phyloP scores from a whole-genome alignment of 2,329 filamentous ascomycete species.

The Epichloe festucae region DNA sequence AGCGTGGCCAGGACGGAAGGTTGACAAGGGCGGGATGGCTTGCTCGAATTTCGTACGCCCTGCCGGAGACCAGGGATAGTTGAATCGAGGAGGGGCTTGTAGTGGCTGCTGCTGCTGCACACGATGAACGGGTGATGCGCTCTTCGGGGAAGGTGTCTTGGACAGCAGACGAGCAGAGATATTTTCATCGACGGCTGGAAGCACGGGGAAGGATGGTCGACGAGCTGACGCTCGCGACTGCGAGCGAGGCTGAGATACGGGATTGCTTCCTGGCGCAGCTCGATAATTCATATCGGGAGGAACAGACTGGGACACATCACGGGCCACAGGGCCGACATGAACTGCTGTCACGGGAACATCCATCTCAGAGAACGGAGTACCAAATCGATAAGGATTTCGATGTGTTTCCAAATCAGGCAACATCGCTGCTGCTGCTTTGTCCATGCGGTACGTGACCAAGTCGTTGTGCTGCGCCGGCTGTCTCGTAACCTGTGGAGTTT shows the following conservation, averaged over 20 bases:
- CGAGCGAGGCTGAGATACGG: slow-evolving; percentile 27
- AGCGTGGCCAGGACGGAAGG: slow-evolving; percentile 12
- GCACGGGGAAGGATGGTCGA: slow-evolving; percentile 53
- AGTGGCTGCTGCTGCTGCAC: slow-evolving; percentile 26
- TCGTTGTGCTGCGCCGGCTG: slow-evolving; percentile 11
- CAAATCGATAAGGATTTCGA: slow-evolving; percentile 54
- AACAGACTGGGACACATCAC: slow-evolving; percentile 78
- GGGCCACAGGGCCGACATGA: slow-evolving; percentile 56
- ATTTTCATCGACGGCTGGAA: slow-evolving; percentile 60
- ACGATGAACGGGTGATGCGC: slow-evolving; percentile 22
- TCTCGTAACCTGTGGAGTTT: slow-evolving; percentile 10
- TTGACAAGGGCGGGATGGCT: slow-evolving; percentile 25
- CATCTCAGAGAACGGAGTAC: slow-evolving; percentile 83
- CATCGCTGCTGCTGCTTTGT: slow-evolving; percentile 32
- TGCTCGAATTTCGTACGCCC: slow-evolving; percentile 33
- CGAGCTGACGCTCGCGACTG: slow-evolving; percentile 44
- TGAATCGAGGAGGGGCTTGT: slow-evolving; percentile 39
- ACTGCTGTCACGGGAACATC: slow-evolving; percentile 73
- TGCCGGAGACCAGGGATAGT: slow-evolving; percentile 44
- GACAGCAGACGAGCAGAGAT: slow-evolving; percentile 27
- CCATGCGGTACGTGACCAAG: slow-evolving; percentile 40
- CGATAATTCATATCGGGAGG: slow-evolving; percentile 86
- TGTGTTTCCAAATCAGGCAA: slow-evolving; percentile 47
- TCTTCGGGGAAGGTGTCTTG: slow-evolving; percentile 19
- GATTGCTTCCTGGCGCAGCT: slow-evolving; percentile 20